Evolutionary conservation across 2,329 filamentous ascomycete species (phyloP).

Genomic region (Paraconiothyrium sp.): DNA sequence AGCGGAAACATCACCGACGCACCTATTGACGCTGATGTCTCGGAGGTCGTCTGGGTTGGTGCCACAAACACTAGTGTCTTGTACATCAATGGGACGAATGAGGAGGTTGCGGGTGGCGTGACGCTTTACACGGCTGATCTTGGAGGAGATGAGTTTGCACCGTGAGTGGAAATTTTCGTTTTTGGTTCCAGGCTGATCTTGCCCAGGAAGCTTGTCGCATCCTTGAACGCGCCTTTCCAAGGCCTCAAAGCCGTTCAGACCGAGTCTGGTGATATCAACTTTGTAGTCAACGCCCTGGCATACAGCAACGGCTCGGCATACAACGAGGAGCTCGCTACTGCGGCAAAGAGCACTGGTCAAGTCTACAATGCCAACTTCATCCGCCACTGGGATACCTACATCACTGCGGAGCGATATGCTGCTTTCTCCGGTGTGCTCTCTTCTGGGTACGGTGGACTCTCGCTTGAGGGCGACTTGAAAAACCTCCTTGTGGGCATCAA

Average conservation of each 20-base stretch:
- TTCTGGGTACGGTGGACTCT: conserved; percentile 43
- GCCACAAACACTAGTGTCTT: conserved; percentile 62
- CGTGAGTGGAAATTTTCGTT: conserved; percentile 23
- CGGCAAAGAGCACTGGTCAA: conserved; percentile 70
- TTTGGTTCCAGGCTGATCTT: conserved; percentile 2
- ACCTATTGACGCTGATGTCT: conserved; percentile 43
- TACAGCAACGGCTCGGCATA: conserved; percentile 74
- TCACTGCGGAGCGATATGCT: conserved; percentile 72
- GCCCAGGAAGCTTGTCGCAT: conserved; percentile 42
- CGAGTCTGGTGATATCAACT: conserved; percentile 52
- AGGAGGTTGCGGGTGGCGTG: conserved; percentile 55
- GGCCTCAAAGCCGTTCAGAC: conserved; percentile 59
- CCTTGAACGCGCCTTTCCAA: conserved; percentile 57
- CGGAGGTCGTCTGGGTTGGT: conserved; percentile 48
- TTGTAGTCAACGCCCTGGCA: conserved; percentile 66
- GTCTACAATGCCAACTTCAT: conserved; percentile 80
- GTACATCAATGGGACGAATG: conserved; percentile 71
- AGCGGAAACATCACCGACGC: conserved; percentile 45
- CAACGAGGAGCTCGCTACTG: conserved; percentile 68
- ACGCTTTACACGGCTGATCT: conserved; percentile 47
- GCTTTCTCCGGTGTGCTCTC: conserved; percentile 75
- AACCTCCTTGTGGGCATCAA: conserved; percentile 71
- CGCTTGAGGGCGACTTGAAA: conserved; percentile 40
- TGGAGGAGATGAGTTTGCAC: conserved; percentile 34
- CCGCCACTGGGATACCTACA: conserved; percentile 82